phyloP scores from a whole-genome alignment of 2,329 filamentous ascomycete species.

The Chrysosporium queenslandicum region DNA sequence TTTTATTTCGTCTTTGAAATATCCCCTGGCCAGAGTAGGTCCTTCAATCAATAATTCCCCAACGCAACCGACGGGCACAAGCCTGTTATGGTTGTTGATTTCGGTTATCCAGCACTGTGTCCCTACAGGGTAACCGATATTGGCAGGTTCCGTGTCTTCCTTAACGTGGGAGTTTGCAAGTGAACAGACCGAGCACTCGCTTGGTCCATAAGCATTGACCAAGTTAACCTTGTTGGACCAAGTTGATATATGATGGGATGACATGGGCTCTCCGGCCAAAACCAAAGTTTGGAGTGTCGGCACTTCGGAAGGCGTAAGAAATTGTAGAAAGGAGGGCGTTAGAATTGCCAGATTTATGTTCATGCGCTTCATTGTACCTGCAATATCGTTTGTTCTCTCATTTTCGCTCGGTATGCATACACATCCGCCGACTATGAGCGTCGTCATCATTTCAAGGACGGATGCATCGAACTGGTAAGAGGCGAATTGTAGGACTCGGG shows the following conservation, averaged over 20 bases:
- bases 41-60: constrained; percentile 37
- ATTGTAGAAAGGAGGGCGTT: constrained; percentile 48
- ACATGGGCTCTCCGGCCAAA: constrained; percentile 22
- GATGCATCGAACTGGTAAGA: constrained; percentile 83
- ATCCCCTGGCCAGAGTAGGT: constrained; percentile 30
- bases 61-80: constrained; percentile 28
- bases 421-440: constrained; percentile 29
- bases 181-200: constrained; percentile 11
- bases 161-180: neutral
- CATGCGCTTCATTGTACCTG: constrained; percentile 38
- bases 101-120: constrained; percentile 20
- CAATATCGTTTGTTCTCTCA: constrained; percentile 37
- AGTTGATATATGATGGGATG: constrained; percentile 17
- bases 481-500: constrained; percentile 63
- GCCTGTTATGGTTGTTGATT: constrained; percentile 17
- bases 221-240: constrained; percentile 26
- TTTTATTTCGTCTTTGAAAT: constrained; percentile 23
- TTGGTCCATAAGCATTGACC: constrained; percentile 28
- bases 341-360: constrained; percentile 47
- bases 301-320: constrained; percentile 34
- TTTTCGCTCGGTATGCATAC: constrained; percentile 36
- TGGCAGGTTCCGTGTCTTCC: constrained; percentile 7
- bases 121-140: constrained; percentile 15
- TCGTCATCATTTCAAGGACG: constrained; percentile 68
- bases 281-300: constrained; percentile 33